A percentile compares a stretch with the other conserved stretches of the same genome.
These are phyloP conservation scores for Rhodotorula sp. DNA, from an alignment of 1,284 basidiomycete genomes.

Conservation along the genomic window DNA sequence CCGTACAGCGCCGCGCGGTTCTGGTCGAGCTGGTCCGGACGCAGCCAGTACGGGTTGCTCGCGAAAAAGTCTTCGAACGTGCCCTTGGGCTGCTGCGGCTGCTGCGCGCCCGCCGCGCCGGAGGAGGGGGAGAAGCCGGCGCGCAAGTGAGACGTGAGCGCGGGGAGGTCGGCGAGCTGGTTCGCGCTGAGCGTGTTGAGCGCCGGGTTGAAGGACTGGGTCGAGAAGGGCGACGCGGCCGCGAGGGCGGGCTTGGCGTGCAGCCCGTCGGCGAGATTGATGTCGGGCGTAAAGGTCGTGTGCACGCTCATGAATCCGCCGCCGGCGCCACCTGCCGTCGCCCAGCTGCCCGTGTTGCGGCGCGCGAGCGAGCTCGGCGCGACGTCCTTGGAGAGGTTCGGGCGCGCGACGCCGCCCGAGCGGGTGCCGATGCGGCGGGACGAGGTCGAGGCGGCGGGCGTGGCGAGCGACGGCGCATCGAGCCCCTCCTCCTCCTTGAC, in stretches of 20 bases:
- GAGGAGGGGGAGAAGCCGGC: neutral
- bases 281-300: conserved; percentile 57
- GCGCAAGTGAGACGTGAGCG: conserved; percentile 36
- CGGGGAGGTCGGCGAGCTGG: conserved; percentile 33
- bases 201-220: conserved; percentile 42
- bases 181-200: conserved; percentile 37
- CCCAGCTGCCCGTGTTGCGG: conserved; percentile 15
- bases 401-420: conserved; percentile 54
- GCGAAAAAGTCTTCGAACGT: conserved; percentile 44
- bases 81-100: conserved; percentile 10
- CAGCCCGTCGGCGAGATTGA: conserved; percentile 33
- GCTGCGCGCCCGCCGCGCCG: neutral
- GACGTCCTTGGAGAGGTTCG: conserved; percentile 82
- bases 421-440: conserved; percentile 30
- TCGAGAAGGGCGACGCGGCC: conserved; percentile 9
- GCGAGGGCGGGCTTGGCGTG: conserved; percentile 19
- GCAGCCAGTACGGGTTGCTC: conserved; percentile 43
- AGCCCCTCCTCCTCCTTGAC: conserved; percentile 38
- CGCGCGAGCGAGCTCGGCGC: conserved; percentile 56
- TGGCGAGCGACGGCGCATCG: conserved; percentile 6
- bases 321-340: conserved; percentile 41
- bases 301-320: conserved; percentile 80
- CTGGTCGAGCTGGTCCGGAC: conserved; percentile 39
- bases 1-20: conserved; percentile 44
- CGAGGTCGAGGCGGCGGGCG: conserved; percentile 2